Conservation (phyloP, 768 basidiomycete species). For the Mycena amicta region DNA sequence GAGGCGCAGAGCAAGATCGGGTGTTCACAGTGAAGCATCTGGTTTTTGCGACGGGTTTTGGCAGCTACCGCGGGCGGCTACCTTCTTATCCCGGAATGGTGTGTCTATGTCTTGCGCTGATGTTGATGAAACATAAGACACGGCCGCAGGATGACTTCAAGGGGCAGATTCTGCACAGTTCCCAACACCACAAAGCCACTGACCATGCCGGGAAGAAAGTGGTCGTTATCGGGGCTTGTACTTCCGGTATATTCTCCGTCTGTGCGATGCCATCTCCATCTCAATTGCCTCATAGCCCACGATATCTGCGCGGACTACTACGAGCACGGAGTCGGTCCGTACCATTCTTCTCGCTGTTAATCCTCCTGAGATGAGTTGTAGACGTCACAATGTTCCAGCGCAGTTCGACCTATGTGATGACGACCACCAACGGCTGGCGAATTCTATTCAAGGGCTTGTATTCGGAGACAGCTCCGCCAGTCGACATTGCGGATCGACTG, state of each 20-base stretch:
- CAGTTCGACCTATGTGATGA: conserved; percentile 59
- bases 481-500: conserved; percentile 54
- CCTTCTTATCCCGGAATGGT: conserved; percentile 54
- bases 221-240: conserved; percentile 67
- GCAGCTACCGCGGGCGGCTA: conserved; percentile 45
- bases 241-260: conserved; percentile 32
- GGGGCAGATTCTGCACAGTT: conserved; percentile 65
- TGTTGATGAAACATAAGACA: no score
- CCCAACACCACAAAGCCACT: conserved; percentile 52
- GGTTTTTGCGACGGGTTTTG: conserved; percentile 57
- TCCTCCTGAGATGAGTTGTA: conserved; percentile 17
- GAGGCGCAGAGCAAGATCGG: conserved; percentile 37
- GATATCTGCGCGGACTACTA: conserved; percentile 48
- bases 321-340: conserved; percentile 44
- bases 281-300: conserved; percentile 33
- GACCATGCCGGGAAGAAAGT: conserved; percentile 72
- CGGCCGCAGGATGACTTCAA: conserved; percentile 61
- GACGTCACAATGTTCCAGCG: conserved; percentile 66
- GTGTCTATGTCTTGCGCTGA: background rate
- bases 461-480: conserved; percentile 49
- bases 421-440: conserved; percentile 41
- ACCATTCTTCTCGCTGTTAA: background rate
- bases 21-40: conserved; percentile 49
- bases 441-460: conserved; percentile 38
- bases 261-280: background rate